Base-by-base conservation (phyloP, 192 early-diverging fungal genomes). In the Ramicandelaber brevisporus region DNA sequence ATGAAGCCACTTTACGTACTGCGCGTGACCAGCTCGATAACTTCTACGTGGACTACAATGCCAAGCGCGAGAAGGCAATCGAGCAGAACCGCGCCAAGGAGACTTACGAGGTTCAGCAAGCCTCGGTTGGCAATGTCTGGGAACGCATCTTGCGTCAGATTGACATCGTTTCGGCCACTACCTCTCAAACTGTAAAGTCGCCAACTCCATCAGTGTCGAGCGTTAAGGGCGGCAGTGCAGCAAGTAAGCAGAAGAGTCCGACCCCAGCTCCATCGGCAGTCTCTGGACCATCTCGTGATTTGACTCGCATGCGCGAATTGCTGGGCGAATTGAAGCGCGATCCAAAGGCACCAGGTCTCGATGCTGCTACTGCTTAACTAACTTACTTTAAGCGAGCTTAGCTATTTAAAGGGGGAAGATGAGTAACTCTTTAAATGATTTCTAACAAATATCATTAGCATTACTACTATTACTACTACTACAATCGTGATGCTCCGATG, bases 31-130 rank as follows among this genome's bases (percentile, higher is more conserved):
- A 59, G 11, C 65, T 80, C 38, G 77, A 80, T 40, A 55, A 57
- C 36, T 80, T 76, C 43, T 80, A 80, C 37, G 70, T 68, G 27
- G 77, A 76, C 31, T 80, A 80, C 25, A 80, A 80, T 27, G 63
- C 68, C 40, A 72, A 61, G 48, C 68, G 65, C 35, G 59, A 66
- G 20, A 57, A 55, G 22, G 53, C 67, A 0, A 62, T 74, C 17
- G 50, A 59, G 35, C 52, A 65, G 35, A 76, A 76, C 53, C 37
- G 57, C 13, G 52, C 52, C 11, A 44, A 30, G 26, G 48, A 60
- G 43, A 49, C 48, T 20, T 38, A 55, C 13, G 57, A 60, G 25
- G 17, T 47, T 2, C 57, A 60, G 32, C 37, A 63, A 12, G 56
- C 61, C 1, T 55, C 45, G 23, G 62, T 60, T 13, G 66, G 64